Percentiles rank a stretch among this genome's conserved stretches.
phyloP scores from a whole-genome alignment of 495 filamentous ascomycete genomes.

The Articulospora tetracladia region DNA sequence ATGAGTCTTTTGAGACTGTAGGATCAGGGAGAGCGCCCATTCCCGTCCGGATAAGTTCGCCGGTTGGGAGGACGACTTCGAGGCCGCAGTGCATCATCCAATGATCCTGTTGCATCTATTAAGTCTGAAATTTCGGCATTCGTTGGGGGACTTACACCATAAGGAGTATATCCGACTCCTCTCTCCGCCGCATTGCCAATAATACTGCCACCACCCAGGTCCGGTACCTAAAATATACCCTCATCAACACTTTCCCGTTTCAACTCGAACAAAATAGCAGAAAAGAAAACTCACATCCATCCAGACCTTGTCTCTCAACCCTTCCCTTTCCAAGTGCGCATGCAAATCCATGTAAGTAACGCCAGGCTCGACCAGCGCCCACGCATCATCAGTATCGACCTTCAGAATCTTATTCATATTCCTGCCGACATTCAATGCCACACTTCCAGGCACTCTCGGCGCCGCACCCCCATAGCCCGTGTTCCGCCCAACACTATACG shows the following conservation, averaged over 20 bases:
- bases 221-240: constrained; percentile 34
- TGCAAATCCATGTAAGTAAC: constrained; percentile 53
- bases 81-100: constrained; percentile 51
- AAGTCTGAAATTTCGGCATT: not conserved
- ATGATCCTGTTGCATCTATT: constrained; percentile 41
- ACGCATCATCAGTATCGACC: constrained; percentile 48
- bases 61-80: constrained; percentile 54
- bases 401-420: constrained; percentile 53
- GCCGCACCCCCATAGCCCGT: constrained; percentile 56
- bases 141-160: constrained; percentile 25
- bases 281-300: constrained; percentile 32
- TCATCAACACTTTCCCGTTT: too few relatives aligned
- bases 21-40: constrained; percentile 53
- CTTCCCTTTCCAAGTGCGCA: constrained; percentile 42
- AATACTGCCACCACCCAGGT: constrained; percentile 53
- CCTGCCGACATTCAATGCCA: constrained; percentile 50
- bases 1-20: constrained; percentile 12
- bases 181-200: constrained; percentile 35
- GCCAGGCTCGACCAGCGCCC: constrained; percentile 53
- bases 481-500: constrained; percentile 49
- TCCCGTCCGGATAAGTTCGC: constrained; percentile 51
- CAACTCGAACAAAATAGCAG: not conserved
- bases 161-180: constrained; percentile 41
- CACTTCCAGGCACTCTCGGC: constrained; percentile 47
- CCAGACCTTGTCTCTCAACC: constrained; percentile 39